These are phyloP conservation scores for Diaporthe longicolla DNA, from an alignment of 2,329 filamentous ascomycete genomes.

Conservation along the genomic window DNA sequence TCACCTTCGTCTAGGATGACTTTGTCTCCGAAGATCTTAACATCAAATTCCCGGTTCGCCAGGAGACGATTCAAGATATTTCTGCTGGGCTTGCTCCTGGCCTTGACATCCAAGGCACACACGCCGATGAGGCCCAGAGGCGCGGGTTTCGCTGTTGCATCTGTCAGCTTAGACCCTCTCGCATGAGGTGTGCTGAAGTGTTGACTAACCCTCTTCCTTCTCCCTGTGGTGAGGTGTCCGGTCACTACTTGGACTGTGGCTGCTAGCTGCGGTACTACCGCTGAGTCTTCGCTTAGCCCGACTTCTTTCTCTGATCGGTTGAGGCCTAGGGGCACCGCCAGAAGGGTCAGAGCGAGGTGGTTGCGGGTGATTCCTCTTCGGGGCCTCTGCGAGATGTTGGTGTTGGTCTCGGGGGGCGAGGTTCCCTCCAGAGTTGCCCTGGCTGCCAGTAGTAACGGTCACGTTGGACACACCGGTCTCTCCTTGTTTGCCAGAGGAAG, in stretches of 20 bases:
- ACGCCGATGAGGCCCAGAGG: conserved; percentile 85
- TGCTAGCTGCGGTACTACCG: conserved; percentile 85
- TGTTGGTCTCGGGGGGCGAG: conserved; percentile 61
- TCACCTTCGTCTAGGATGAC: conserved; percentile 93
- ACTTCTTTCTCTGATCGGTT: conserved; percentile 68
- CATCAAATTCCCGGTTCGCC: conserved; percentile 92
- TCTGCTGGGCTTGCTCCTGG: conserved; percentile 94
- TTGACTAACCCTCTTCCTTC: conserved; percentile 65
- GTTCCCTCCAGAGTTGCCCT: conserved; percentile 61
- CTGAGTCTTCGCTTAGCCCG: conserved; percentile 82
- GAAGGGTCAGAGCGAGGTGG: conserved; percentile 48
- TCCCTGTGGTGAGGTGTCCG: conserved; percentile 70
- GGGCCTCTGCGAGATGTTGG: conserved; percentile 61
- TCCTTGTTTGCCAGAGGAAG: conserved; percentile 60
- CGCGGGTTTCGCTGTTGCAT: conserved; percentile 64
- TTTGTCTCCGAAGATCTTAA: conserved; percentile 98
- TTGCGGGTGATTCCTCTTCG: conserved; percentile 57
- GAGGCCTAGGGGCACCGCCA: conserved; percentile 54
- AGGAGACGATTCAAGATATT: conserved; percentile 96
- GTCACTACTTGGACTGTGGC: conserved; percentile 83
- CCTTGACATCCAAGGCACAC: conserved; percentile 95
- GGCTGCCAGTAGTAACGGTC: conserved; percentile 65
- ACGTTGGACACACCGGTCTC: conserved; percentile 67
- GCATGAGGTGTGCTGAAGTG: conserved; percentile 29
- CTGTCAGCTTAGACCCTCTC: conserved; percentile 48